These are phyloP conservation scores for Candida vartiovaarae DNA, from an alignment of 805 yeast genomes.

Conservation along the genomic window DNA sequence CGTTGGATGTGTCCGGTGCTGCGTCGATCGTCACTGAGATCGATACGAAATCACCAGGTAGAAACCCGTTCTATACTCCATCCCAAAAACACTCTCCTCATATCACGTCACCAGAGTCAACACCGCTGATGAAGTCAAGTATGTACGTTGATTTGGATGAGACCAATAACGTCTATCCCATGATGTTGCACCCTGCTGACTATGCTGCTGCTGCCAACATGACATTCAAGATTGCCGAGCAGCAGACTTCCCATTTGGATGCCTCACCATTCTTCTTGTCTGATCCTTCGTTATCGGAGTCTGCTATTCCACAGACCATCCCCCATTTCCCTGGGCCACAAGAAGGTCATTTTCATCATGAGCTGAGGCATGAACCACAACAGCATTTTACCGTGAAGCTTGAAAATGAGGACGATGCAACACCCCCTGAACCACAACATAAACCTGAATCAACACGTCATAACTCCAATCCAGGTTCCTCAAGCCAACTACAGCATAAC, in stretches of 20 bases:
- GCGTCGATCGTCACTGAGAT: constrained; percentile 19
- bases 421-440: too few relatives aligned
- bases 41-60: constrained; percentile 30
- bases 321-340: neutral
- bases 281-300: neutral
- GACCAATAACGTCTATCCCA: neutral
- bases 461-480: neutral
- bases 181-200: neutral
- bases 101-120: constrained; percentile 11
- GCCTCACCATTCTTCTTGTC: neutral
- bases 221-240: neutral
- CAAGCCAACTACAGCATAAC: neutral
- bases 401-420: too few relatives aligned
- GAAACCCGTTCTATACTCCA: constrained; percentile 41
- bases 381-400: neutral
- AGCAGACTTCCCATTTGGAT: neutral
- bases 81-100: constrained; percentile 28
- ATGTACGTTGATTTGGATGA: neutral
- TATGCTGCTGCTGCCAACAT: constrained; percentile 5
- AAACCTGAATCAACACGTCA: neutral
- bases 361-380: neutral
- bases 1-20: constrained; percentile 29
- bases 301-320: constrained; percentile 1
- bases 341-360: neutral
- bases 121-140: constrained; percentile 19